Evolutionary conservation across 2,329 filamentous ascomycete genomes (phyloP).

Genomic region (Diaporthe vexans): DNA sequence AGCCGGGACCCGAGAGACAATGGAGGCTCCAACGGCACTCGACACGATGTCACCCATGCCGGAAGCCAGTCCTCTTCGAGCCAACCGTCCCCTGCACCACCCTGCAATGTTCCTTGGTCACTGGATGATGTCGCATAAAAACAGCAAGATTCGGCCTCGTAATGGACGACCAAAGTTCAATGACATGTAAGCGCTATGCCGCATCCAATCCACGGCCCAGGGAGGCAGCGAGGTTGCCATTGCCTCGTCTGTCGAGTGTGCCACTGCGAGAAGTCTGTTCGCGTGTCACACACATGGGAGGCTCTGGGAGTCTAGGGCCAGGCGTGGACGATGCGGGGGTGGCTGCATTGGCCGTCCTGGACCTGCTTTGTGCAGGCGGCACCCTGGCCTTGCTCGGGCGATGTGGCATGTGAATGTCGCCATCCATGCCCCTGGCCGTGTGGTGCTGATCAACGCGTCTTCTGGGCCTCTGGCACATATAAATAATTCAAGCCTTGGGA

Average conservation of each 20-base stretch:
- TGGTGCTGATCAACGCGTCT: slow-evolving; percentile 3
- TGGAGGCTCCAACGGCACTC: slow-evolving; percentile 28
- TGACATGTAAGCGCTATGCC: slow-evolving; percentile 24
- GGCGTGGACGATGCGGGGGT: slow-evolving; percentile 17
- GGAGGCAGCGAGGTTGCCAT: not conserved
- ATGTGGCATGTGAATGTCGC: slow-evolving; percentile 29
- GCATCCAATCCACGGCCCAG: not conserved
- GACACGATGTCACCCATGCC: slow-evolving; percentile 24
- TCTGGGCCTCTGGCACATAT: not conserved
- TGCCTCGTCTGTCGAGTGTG: slow-evolving; percentile 6
- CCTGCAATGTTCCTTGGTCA: not conserved
- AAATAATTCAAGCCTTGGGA: not conserved
- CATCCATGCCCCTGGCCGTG: slow-evolving; percentile 1
- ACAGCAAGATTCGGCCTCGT: slow-evolving; percentile 28
- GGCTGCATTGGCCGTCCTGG: slow-evolving; percentile 19
- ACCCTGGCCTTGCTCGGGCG: slow-evolving; percentile 6
- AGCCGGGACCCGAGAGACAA: slow-evolving; percentile 26
- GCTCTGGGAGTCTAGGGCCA: not conserved
- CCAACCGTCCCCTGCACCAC: not conserved
- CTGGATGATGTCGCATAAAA: slow-evolving; percentile 15
- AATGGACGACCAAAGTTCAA: slow-evolving; percentile 9
- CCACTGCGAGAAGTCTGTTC: slow-evolving; percentile 18
- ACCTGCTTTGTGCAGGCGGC: slow-evolving; percentile 13
- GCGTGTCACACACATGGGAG: slow-evolving; percentile 19
- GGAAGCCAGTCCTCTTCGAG: slow-evolving; percentile 26